phyloP scores from a whole-genome alignment of 306 rosid species.

The Astragalus membranaceus region DNA sequence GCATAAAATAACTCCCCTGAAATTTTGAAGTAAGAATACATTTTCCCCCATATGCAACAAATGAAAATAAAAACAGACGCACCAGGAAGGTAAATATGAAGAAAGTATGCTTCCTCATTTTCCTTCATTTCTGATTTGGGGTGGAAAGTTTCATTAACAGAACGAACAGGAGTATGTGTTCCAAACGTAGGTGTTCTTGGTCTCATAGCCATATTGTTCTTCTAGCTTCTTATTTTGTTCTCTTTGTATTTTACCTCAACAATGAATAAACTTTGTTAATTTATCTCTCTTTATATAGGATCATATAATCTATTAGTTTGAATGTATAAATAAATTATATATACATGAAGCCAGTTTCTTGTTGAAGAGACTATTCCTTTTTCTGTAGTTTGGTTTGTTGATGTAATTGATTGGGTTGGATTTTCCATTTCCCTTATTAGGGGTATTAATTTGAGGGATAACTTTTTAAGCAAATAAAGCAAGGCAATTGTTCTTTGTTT shows the following conservation, averaged over 20 bases:
- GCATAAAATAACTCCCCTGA: no score
- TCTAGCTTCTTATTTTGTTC: background rate
- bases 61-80: background rate
- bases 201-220: slow-evolving; percentile 40
- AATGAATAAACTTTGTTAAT: background rate
- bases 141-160: slow-evolving; percentile 28
- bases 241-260: background rate
- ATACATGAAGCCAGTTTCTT: slow-evolving; percentile 14
- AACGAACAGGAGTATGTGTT: background rate
- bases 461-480: slow-evolving; percentile 22
- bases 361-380: slow-evolving; percentile 34
- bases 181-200: slow-evolving; percentile 10
- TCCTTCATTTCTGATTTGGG: slow-evolving; percentile 41
- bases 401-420: slow-evolving; percentile 5
- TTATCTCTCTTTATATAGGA: background rate
- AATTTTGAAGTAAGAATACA: no score
- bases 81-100: slow-evolving; percentile 48
- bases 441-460: slow-evolving; percentile 16
- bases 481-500: slow-evolving; percentile 36
- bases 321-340: background rate
- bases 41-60: background rate
- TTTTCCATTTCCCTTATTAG: background rate
- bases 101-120: slow-evolving; percentile 21
- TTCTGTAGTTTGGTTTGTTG: slow-evolving; percentile 29
- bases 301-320: background rate